These are phyloP conservation scores for Beauveria bassiana DNA, from an alignment of 2,329 filamentous ascomycete genomes.

Conservation along the genomic window DNA sequence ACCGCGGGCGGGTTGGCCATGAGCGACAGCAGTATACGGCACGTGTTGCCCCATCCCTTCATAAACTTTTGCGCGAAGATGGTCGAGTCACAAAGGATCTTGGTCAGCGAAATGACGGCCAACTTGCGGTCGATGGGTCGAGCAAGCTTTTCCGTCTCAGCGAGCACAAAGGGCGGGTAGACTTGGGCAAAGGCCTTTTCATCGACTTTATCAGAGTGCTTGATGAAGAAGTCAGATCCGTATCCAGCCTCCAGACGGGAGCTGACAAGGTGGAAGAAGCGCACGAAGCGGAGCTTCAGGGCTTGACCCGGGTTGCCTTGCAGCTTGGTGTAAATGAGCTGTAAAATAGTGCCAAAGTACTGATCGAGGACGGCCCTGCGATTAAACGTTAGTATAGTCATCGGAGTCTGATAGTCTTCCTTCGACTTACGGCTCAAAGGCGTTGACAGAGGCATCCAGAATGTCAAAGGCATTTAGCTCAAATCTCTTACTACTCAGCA, in stretches of 20 bases:
- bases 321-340: slow-evolving; percentile 72
- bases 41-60: slow-evolving; percentile 88
- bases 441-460: slow-evolving; percentile 68
- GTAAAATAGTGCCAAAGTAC: slow-evolving; percentile 74
- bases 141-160: slow-evolving; percentile 79
- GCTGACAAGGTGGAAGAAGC: slow-evolving; percentile 90
- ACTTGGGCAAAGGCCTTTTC: slow-evolving; percentile 72
- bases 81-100: slow-evolving; percentile 78
- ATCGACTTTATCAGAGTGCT: slow-evolving; percentile 74
- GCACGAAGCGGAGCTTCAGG: slow-evolving; percentile 78
- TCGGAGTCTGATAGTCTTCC: neutral
- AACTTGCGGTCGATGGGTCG: slow-evolving; percentile 87
- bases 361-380: slow-evolving; percentile 55
- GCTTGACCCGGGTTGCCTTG: slow-evolving; percentile 64
- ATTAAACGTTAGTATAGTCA: slow-evolving; percentile 19
- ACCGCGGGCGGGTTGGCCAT: slow-evolving; percentile 78
- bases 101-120: slow-evolving; percentile 87
- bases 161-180: slow-evolving; percentile 80
- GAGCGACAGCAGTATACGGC: slow-evolving; percentile 79
- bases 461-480: slow-evolving; percentile 86
- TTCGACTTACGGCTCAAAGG: slow-evolving; percentile 59
- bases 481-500: slow-evolving; percentile 73
- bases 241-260: slow-evolving; percentile 72
- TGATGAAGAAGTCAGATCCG: slow-evolving; percentile 87
- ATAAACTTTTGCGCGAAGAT: slow-evolving; percentile 75